Evolutionary conservation across 176 grass and related monocot genomes (phyloP), one percentile per base, ranked within the genome.

Genomic region (Chrysopogon serrulatus): DNA sequence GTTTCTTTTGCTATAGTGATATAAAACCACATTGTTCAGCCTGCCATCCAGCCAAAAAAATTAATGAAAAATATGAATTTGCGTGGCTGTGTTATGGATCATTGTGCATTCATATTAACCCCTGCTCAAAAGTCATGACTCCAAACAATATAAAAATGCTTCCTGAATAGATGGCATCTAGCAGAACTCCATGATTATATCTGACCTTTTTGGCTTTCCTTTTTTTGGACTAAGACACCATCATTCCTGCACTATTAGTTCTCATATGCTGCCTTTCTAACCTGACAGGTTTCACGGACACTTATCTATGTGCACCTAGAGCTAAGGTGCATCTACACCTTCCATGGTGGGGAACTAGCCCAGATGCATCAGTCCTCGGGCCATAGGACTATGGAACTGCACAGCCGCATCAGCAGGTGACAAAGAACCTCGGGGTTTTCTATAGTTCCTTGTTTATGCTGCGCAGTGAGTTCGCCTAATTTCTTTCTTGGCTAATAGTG

Each of bases 281-380:
- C 47, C 45, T 85, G 11, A 76, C 17, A 77, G 56, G 60, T 66
- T 86, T 56, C 11, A 8, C 56, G 63, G 76, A 69, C 31, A 75
- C 37, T 73, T 41, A 27, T 85, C 68, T 49, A 51, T 82, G 77
- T 72, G 45, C 86, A 94, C 88, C 27, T 88, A 88, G 60, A 78
- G 73, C 79, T 81, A 94, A 84, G 81, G 86, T 86, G 27, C 39
- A 79, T 86, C 71, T 81, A 88, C n/a, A n/a, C n/a, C n/a, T n/a
- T n/a, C n/a, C n/a, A n/a, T n/a, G n/a, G n/a, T n/a, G n/a, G n/a
- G n/a, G n/a, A n/a, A n/a, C n/a, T n/a, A n/a, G n/a, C n/a, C n/a
- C n/a, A n/a, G n/a, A n/a, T n/a, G n/a, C n/a, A n/a, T n/a, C n/a
- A n/a, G n/a, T n/a, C n/a, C n/a, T n/a, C n/a, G n/a, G n/a, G n/a